A percentile compares a stretch with the other conserved stretches of the same genome.
Evolutionary conservation across 225 moss, liverwort and hornwort genomes (phyloP).

Genomic region (Marchantia polymorpha): DNA sequence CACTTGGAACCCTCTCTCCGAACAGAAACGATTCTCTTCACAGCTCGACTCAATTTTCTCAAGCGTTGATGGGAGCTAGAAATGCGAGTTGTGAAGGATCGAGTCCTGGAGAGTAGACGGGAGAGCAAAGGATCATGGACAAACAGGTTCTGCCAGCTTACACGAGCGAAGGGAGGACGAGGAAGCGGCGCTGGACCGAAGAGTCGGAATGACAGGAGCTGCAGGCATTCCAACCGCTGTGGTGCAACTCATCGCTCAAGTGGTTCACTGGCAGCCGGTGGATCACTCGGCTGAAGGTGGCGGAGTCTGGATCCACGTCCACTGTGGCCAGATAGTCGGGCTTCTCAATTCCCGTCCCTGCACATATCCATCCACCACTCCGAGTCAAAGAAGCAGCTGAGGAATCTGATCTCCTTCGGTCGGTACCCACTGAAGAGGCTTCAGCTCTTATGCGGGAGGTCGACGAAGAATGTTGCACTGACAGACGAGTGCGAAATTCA

Average conservation of each 20-base stretch:
- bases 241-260: constrained; percentile 86
- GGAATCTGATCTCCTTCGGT: not conserved
- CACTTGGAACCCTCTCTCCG: not conserved
- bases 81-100: not conserved
- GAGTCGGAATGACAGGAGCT: constrained; percentile 90
- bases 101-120: not conserved
- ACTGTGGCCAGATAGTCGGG: constrained; percentile 96
- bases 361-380: constrained; percentile 13
- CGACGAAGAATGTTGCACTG: not conserved
- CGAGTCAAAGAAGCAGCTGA: not conserved
- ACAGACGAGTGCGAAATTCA: not conserved
- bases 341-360: constrained; percentile 82
- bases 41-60: not conserved
- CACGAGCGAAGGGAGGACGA: constrained; percentile 83
- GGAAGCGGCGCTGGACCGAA: constrained; percentile 81
- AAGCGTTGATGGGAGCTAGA: not conserved
- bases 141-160: constrained; percentile 28
- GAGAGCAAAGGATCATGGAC: too few species aligned
- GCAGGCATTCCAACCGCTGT: constrained; percentile 98
- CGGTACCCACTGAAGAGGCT: not conserved
- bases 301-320: constrained; percentile 78
- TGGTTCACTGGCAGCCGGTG: constrained; percentile 76
- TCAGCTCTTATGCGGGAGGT: not conserved
- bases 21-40: not conserved
- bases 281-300: constrained; percentile 68